Evolutionary conservation across 2,329 filamentous ascomycete species (phyloP), one percentile per base, ranked within the genome.

Genomic region (Fusarium cicatricum): DNA sequence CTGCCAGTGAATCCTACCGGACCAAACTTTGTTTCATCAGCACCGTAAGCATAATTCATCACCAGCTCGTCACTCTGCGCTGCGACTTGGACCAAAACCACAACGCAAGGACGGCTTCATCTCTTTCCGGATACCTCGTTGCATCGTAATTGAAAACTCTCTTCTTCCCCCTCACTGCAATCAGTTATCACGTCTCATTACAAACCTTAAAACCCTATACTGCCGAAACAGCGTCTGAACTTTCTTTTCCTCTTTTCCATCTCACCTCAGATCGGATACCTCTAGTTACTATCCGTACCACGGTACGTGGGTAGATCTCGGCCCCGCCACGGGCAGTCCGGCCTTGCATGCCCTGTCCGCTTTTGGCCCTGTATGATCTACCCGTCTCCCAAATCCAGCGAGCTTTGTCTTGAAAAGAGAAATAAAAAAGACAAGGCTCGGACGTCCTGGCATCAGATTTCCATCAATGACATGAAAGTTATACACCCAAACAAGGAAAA

Each of bases 351-450:
- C 16, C 31, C 28, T 43, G n/a, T n/a, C n/a, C n/a, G n/a, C n/a
- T n/a, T n/a, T n/a, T n/a, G n/a, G n/a, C 23, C 23, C 21, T 29
- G 46, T 57, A 40, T 64, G 60, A 63, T 63, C 60, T 63, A 63
- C 60, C 58, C 54, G 58, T 32, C 34, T 56, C 38, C 58, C 59
- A 54, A 48, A 50, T 34, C 37, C 55, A 59, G 51, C 43, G 26
- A 46, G 34, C 16, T 37, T 34, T 51, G 19, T 36, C 26, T 23
- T 47, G 31, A n/a, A n/a, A n/a, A n/a, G n/a, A n/a, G n/a, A n/a
- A n/a, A n/a, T n/a, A n/a, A n/a, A n/a, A n/a, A n/a, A n/a, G n/a
- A n/a, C n/a, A n/a, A n/a, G 33, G 21, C 15, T 21, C 32, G 21
- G 26, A 33, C n/a, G 26, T 12, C 16, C 26, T 32, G 34, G 28